These are phyloP conservation scores for Botrytis tulipae DNA, from an alignment of 2,329 filamentous ascomycete species.

Conservation along the genomic window DNA sequence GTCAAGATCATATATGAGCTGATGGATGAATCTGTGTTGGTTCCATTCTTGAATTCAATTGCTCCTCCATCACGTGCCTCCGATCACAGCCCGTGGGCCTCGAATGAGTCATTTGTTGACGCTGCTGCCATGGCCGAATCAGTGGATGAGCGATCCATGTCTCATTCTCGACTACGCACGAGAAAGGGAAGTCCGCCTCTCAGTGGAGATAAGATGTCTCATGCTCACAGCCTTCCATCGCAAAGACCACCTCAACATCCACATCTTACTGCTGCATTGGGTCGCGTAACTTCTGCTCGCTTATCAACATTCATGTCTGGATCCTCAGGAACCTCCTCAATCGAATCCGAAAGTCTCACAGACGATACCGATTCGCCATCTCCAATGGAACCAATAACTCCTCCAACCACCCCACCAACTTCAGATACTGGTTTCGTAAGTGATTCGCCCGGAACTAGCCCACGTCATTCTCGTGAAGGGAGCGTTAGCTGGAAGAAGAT, in stretches of 20 bases:
- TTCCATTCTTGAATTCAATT: slow-evolving; percentile 76
- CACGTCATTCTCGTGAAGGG: slow-evolving; percentile 28
- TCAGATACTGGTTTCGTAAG: slow-evolving; percentile 44
- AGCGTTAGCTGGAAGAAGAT: slow-evolving; percentile 60
- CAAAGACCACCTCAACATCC: slow-evolving; percentile 35
- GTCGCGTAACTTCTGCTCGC: slow-evolving; percentile 27
- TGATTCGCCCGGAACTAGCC: slow-evolving; percentile 33
- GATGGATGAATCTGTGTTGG: slow-evolving; percentile 94
- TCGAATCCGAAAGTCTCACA: slow-evolving; percentile 54
- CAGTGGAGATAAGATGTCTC: slow-evolving; percentile 28
- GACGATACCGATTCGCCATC: slow-evolving; percentile 58
- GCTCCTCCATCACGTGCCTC: slow-evolving; percentile 31
- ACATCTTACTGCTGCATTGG: slow-evolving; percentile 34
- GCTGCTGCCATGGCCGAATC: slow-evolving; percentile 32
- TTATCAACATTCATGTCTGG: slow-evolving; percentile 33
- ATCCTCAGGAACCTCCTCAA: slow-evolving; percentile 46
- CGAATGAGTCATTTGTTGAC: slow-evolving; percentile 36
- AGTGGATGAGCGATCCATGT: slow-evolving; percentile 34
- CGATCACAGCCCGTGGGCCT: slow-evolving; percentile 36
- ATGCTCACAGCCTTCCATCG: slow-evolving; percentile 29
- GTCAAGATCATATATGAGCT: slow-evolving; percentile 88
- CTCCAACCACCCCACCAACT: slow-evolving; percentile 69
- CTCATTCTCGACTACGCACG: slow-evolving; percentile 29
- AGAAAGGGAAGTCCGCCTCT: slow-evolving; percentile 33
- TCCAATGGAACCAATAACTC: slow-evolving; percentile 65